Evolutionary conservation across 1,284 basidiomycete species (phyloP).

Genomic region (Inonotus hispidus): DNA sequence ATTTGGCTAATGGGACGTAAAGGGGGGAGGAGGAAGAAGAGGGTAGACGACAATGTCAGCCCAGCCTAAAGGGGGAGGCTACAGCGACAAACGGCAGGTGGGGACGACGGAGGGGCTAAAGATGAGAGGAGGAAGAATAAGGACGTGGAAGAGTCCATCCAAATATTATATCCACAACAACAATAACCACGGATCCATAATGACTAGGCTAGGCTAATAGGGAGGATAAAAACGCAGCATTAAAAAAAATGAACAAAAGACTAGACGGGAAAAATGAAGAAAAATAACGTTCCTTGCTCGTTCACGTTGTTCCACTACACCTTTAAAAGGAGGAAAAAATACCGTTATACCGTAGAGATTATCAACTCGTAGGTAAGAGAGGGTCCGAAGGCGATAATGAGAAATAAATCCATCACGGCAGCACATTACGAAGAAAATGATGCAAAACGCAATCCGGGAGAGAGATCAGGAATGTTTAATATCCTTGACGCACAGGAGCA

Average conservation of each 20-base stretch:
- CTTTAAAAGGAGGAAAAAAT: no score
- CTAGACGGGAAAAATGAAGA: no score
- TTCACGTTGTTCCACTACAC: no score
- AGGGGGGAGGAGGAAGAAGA: neutral
- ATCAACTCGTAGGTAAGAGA: neutral
- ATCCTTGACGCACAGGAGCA: slow-evolving; percentile 9
- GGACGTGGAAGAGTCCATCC: no score
- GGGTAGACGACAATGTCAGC: neutral
- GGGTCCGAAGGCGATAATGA: neutral
- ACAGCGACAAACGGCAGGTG: neutral
- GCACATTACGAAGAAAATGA: neutral
- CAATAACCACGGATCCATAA: no score
- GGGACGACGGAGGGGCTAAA: neutral
- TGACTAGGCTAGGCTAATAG: no score
- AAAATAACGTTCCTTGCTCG: no score
- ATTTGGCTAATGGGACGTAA: no score
- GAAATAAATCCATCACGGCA: neutral
- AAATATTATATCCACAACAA: no score
- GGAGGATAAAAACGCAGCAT: no score
- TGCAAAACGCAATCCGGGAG: neutral
- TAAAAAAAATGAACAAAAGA: no score
- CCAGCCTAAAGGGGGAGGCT: no score
- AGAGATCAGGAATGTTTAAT: neutral
- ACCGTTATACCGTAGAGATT: neutral
- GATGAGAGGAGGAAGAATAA: neutral